A percentile compares a stretch with the other conserved stretches of the same genome.
Evolutionary conservation across 257 asterid genomes (phyloP).

Genomic region (Petunia axillaris): DNA sequence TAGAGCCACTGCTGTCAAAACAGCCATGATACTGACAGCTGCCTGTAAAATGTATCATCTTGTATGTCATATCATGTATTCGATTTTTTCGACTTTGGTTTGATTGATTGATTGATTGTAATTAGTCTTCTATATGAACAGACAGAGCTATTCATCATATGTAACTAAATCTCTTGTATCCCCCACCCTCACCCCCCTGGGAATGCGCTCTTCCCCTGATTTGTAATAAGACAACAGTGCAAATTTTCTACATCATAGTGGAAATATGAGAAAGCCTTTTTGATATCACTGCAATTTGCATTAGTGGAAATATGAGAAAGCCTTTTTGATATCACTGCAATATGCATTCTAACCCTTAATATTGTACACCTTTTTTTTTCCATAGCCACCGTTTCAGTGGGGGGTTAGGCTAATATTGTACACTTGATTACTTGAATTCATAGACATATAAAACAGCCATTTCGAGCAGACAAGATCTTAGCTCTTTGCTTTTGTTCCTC

Average conservation of each 20-base stretch:
- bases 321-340: background rate
- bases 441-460: background rate
- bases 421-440: background rate
- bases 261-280: background rate
- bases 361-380: background rate
- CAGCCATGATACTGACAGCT: slow-evolving; percentile 42
- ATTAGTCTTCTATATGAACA: background rate
- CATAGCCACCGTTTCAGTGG: too few relatives aligned
- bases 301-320: background rate
- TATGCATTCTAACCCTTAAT: background rate
- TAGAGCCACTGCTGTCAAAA: slow-evolving; percentile 67
- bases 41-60: slow-evolving; percentile 15
- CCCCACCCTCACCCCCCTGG: background rate
- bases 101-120: slow-evolving; percentile 17
- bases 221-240: slow-evolving; percentile 13
- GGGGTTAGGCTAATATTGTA: too few relatives aligned
- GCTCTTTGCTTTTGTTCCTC: too few relatives aligned
- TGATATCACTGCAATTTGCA: too few relatives aligned
- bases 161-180: background rate
- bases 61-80: background rate
- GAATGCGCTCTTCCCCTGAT: background rate
- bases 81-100: background rate
- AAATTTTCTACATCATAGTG: background rate
- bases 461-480: background rate
- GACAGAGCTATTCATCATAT: slow-evolving; percentile 7